Percentiles rank a stretch among this genome's conserved stretches.
Evolutionary conservation across 768 basidiomycete species (phyloP).

Genomic region (Pleurotus citrinopileatus): DNA sequence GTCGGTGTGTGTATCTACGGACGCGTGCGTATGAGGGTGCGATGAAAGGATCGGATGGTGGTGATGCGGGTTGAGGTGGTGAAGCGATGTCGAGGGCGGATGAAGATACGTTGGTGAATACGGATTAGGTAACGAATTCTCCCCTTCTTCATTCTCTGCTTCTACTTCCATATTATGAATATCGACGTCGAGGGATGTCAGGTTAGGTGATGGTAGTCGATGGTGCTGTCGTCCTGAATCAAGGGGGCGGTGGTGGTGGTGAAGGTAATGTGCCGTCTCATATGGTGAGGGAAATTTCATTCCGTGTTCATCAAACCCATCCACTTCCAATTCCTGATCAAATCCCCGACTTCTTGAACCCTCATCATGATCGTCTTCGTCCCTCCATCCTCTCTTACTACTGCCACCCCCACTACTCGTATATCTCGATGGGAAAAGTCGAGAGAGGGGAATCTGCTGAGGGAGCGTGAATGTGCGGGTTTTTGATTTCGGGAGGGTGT

Average conservation of each 20-base stretch:
- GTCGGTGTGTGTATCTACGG: not conserved
- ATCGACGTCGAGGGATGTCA: not conserved
- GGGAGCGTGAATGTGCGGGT: slow-evolving; percentile 15
- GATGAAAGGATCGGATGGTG: not conserved
- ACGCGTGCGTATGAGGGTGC: not conserved
- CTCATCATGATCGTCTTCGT: not conserved
- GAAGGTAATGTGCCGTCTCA: no score
- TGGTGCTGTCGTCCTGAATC: not conserved
- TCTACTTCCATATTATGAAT: not conserved
- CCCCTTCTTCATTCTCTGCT: not conserved
- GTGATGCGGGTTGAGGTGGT: not conserved
- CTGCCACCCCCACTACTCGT: no score
- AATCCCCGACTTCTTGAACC: not conserved
- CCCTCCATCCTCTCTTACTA: slow-evolving; percentile 14
- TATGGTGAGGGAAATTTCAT: no score
- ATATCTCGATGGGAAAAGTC: slow-evolving; percentile 41
- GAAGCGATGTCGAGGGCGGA: not conserved
- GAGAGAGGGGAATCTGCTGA: slow-evolving; percentile 23
- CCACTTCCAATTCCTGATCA: no score
- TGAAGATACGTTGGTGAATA: not conserved
- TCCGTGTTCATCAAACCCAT: no score
- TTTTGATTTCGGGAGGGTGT: slow-evolving; percentile 16
- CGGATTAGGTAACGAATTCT: not conserved
- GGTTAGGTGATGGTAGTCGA: not conserved
- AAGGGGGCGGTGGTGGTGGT: no score